Evolutionary conservation across 2,329 filamentous ascomycete species (phyloP).

Genomic region (Apiospora malaysiana): DNA sequence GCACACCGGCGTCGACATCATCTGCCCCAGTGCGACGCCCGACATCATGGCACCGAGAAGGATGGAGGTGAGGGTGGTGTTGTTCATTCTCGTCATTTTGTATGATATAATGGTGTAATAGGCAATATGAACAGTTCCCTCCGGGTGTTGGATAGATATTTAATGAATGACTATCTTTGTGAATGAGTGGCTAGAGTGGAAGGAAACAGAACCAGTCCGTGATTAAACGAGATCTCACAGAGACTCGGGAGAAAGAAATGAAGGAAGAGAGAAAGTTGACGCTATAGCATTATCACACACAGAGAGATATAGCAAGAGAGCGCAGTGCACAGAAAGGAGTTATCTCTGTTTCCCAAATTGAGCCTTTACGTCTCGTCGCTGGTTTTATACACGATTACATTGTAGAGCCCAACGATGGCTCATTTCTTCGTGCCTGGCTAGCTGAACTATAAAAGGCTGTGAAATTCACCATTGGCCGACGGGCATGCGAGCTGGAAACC

Average conservation of each 20-base stretch:
- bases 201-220: background rate
- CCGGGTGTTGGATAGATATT: background rate
- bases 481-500: background rate
- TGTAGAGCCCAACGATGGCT: background rate
- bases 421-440: background rate
- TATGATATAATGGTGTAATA: too few relatives aligned
- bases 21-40: background rate
- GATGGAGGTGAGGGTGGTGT: background rate
- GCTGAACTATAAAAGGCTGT: background rate
- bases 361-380: background rate
- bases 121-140: background rate
- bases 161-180: background rate
- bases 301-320: background rate
- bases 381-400: background rate
- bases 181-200: background rate
- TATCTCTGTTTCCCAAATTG: background rate
- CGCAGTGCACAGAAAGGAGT: background rate
- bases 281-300: background rate
- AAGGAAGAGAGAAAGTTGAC: background rate
- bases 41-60: background rate
- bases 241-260: background rate
- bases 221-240: background rate
- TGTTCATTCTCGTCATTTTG: background rate
- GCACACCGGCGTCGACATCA: slow-evolving; percentile 22
- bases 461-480: background rate